Evolutionary conservation across 768 basidiomycete genomes (phyloP), one percentile per base, ranked within the genome.

Genomic region (Phylloporus sp.): DNA sequence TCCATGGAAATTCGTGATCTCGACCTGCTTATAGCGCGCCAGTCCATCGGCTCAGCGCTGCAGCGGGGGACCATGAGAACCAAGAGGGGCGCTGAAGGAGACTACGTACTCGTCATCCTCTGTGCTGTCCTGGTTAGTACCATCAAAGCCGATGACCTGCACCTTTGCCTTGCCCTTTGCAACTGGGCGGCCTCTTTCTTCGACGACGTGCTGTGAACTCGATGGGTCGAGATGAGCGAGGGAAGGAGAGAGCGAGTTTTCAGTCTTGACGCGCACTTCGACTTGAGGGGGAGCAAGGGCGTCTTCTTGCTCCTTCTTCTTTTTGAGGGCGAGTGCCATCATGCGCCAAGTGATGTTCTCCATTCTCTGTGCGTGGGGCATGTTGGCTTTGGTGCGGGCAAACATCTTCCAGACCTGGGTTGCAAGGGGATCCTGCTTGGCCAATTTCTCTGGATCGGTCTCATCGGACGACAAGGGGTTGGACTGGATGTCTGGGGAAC

Each of bases 401-500:
- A 91, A 98, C 81, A 97, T 89, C 74, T 86, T 92, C 95, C 95
- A 98, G 27, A 98, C 89, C 72, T 97, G 93, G 1, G 95, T 88
- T 1, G 93, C 93, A 20, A 97, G 76, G 7, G 94, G 95, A 66
- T 97, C 95, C 46, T 93, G 87, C 64, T 79, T 85, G 9, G 87
- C 85, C 23, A 91, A 71, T 58, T 75, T 74, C 62, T 81, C 85
- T 9, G 84, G 82, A 63, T 88, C 82, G 6, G 59, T 73, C 31
- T 80, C 82, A 13, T 65, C 65, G 9, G 58, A 56, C 6, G 74
- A 72, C 24, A 80, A 56, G 45, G 72, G 62, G 1, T 64, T 54
- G n/a, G 75, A 66, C 50, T 79, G 76, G 26, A 88, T 67, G 59
- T 84, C 83, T 5, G 88, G 88, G 13, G 86, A 87, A 23, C 87